Base-by-base conservation (phyloP, 1,284 basidiomycete genomes). In the Sporisorium scitamineum region DNA sequence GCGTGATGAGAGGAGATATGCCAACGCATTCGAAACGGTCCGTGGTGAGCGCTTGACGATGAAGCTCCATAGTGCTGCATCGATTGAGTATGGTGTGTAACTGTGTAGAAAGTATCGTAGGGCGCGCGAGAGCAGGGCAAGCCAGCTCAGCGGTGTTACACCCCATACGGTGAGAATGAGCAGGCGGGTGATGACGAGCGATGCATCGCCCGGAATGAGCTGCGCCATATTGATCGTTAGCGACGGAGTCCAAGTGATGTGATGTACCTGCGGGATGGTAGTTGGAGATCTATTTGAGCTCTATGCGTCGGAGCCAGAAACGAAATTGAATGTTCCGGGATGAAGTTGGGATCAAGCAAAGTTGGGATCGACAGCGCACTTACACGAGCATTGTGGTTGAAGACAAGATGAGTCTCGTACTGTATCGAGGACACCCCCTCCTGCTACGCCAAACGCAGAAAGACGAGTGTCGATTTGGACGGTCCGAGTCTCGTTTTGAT, bases 61-160 rank as follows among this genome's bases (percentile, higher is more conserved):
- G 3, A 54, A 24, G 31, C 20, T 31, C 58, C 58, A 68, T 2
- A 64, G 37, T 8, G 32, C 48, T 1, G 54, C 13, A 24, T 67
- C 70, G 26, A 73, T 39, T 22, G 63, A 59, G 52, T 50, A 44
- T 2, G 34, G 39, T n/a, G 63, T 39, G 10, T 61, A 32, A 24
- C 47, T 44, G 16, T 61, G 42, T 1, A 63, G 31, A 26, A 64
- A 56, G 67, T 44, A 41, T 5, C 59, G 54, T 1, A 65, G 27
- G 3, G 39, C 47, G 39, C 70, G 70, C 9, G 62, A 42, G 37
- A 69, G 18, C 8, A 80, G 45, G 37, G 51, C 59, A 39, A 76
- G 27, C 80, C 80, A 83, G 39, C 78, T 67, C 22, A 81, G 53
- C 5, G 81, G 81, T 2, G 72, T 76, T 3, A 82, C 51, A 22